These are phyloP conservation scores for Laburnicola sp. DNA, from an alignment of 2,329 filamentous ascomycete genomes.

Conservation along the genomic window DNA sequence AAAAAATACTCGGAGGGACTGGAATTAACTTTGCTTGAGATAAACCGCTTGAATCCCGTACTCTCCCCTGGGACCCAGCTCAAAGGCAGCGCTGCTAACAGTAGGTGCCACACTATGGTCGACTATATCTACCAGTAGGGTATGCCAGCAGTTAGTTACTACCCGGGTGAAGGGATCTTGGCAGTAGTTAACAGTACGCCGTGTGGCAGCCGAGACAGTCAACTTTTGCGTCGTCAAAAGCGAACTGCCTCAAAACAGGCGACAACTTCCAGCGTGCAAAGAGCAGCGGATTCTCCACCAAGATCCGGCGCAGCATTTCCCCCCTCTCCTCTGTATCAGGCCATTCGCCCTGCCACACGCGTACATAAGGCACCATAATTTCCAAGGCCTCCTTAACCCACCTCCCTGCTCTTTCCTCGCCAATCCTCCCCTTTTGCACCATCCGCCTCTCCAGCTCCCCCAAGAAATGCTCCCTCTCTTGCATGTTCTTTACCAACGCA, in stretches of 20 bases:
- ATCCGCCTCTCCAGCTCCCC: constrained; percentile 14
- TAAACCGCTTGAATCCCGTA: too few species aligned
- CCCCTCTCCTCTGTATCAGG: constrained; percentile 7
- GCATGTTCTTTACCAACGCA: constrained; percentile 15
- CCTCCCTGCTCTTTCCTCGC: constrained; percentile 12
- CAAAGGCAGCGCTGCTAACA: background rate
- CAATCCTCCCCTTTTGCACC: constrained; percentile 15
- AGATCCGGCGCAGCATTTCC: constrained; percentile 16
- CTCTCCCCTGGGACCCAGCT: too few species aligned
- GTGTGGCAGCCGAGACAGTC: constrained; percentile 11
- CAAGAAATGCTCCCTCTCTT: constrained; percentile 17
- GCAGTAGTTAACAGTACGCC: constrained; percentile 19
- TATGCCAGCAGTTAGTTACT: constrained; percentile 6
- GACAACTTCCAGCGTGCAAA: constrained; percentile 21
- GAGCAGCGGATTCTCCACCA: constrained; percentile 17
- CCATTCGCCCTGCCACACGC: constrained; percentile 13
- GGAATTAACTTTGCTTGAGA: too few species aligned
- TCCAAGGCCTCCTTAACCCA: constrained; percentile 14
- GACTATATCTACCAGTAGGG: constrained; percentile 4
- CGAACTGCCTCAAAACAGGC: constrained; percentile 16
- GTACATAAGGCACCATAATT: constrained; percentile 14
- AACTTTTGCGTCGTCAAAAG: constrained; percentile 18
- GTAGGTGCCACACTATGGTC: constrained; percentile 3
- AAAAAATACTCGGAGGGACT: too few species aligned
- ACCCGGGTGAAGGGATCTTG: constrained; percentile 12